Conservation (phyloP, 352 stramenopile species). For the Globisporangium apiculatum region DNA sequence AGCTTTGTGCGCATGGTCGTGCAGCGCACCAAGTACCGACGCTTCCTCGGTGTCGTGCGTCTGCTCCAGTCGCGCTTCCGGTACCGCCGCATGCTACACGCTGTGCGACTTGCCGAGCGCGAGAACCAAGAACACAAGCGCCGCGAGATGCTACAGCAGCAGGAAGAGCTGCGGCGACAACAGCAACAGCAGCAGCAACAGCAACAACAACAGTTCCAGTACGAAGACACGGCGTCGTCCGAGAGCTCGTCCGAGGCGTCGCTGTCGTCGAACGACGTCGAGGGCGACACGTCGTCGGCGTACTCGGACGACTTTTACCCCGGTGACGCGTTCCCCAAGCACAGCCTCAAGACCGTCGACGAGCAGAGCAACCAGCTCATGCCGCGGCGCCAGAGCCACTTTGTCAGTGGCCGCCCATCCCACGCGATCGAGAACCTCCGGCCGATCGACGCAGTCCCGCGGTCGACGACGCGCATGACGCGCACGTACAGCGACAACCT, state of each 20-base stretch:
- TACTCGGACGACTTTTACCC: constrained; percentile 67
- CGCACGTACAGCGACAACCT: constrained; percentile 38
- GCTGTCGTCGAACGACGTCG: constrained; percentile 64
- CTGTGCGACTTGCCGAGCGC: constrained; percentile 8
- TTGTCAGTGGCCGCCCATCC: constrained; percentile 16
- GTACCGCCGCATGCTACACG: constrained; percentile 30
- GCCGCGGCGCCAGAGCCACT: constrained; percentile 22
- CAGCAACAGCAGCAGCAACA: constrained; percentile 9
- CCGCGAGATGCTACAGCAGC: constrained; percentile 13
- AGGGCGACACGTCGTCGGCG: constrained; percentile 53
- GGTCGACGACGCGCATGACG: constrained; percentile 26
- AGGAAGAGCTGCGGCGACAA: constrained; percentile 23
- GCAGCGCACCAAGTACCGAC: constrained; percentile 45
- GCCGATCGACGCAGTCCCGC: constrained; percentile 36
- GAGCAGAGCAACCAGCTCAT: constrained; percentile 59
- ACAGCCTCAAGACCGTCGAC: constrained; percentile 65
- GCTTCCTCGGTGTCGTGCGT: constrained; percentile 41
- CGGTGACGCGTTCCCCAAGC: constrained; percentile 46
- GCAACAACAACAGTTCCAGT: constrained; percentile 36
- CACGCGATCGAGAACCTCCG: constrained; percentile 45
- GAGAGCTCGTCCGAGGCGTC: constrained; percentile 54
- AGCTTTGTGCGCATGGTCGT: constrained; percentile 45
- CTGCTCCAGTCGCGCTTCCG: constrained; percentile 71
- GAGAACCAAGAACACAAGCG: constrained; percentile 15
- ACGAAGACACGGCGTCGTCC: constrained; percentile 68